phyloP scores from a whole-genome alignment of 371 early-diverging fungal genomes.

The Mortierella sp. region DNA sequence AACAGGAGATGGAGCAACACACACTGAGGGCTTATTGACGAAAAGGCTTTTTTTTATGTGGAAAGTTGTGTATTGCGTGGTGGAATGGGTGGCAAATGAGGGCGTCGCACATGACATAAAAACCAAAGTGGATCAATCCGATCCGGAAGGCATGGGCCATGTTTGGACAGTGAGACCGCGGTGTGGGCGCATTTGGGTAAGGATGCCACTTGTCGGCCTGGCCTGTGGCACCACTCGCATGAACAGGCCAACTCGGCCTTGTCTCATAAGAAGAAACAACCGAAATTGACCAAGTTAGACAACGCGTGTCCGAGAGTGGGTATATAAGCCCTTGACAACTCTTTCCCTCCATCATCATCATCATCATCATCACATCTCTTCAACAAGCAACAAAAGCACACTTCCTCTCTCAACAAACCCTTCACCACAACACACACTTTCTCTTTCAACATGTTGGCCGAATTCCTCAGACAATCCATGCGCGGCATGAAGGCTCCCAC shows the following conservation, averaged over 20 bases:
- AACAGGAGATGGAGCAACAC: no score
- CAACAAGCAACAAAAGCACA: not conserved
- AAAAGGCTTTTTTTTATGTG: no score
- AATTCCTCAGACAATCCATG: constrained; percentile 31
- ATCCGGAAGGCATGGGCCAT: constrained; percentile 5
- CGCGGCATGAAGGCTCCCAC: constrained; percentile 49
- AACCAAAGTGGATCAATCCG: not conserved
- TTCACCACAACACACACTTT: constrained; percentile 1
- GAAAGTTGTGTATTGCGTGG: no score
- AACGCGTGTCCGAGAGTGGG: no score
- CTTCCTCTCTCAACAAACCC: not conserved
- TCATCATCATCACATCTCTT: no score
- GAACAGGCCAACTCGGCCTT: constrained; percentile 4
- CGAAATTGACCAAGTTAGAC: not conserved
- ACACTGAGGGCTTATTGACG: no score
- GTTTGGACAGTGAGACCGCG: constrained; percentile 5
- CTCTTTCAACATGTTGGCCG: constrained; percentile 35
- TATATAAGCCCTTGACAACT: no score
- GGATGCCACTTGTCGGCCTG: no score
- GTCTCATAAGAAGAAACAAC: constrained; percentile 3
- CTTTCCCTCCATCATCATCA: no score
- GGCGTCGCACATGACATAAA: no score
- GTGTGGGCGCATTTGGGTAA: no score
- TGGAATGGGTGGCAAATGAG: no score
- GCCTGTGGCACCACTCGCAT: not conserved